Conservation (phyloP, 768 basidiomycete genomes). For the Pisolithus sp. region DNA sequence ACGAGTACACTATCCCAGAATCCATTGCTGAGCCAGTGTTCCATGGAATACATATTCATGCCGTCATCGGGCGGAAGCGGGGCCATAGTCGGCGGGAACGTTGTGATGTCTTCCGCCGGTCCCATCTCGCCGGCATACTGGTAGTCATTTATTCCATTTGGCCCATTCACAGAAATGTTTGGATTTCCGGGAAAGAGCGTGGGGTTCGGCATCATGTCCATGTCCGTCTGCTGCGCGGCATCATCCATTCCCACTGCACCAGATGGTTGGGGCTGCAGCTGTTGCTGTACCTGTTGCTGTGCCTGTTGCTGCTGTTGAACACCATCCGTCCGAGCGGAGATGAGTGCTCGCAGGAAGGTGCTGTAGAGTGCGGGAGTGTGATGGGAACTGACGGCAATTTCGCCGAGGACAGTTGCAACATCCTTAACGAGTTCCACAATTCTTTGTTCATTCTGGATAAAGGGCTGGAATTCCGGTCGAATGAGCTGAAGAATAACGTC, state of each 20-base stretch:
- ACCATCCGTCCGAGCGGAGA: slow-evolving; percentile 43
- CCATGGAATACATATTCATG: slow-evolving; percentile 63
- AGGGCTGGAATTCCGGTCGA: slow-evolving; percentile 75
- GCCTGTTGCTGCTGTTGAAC: slow-evolving; percentile 17
- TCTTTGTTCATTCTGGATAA: slow-evolving; percentile 66
- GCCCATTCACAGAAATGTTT: slow-evolving; percentile 14
- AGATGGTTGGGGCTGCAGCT: background rate
- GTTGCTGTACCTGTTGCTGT: slow-evolving; percentile 8
- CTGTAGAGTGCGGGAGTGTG: slow-evolving; percentile 93
- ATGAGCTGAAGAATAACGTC: slow-evolving; percentile 50
- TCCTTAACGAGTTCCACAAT: slow-evolving; percentile 69
- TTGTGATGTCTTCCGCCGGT: slow-evolving; percentile 72
- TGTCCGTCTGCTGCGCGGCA: slow-evolving; percentile 18
- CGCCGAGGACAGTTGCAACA: slow-evolving; percentile 74
- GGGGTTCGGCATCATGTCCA: slow-evolving; percentile 17
- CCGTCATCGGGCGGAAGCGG: slow-evolving; percentile 39
- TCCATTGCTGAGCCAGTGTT: slow-evolving; percentile 67
- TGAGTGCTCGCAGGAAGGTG: slow-evolving; percentile 72
- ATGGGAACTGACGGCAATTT: slow-evolving; percentile 64
- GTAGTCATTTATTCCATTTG: slow-evolving; percentile 43
- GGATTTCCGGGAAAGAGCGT: slow-evolving; percentile 13
- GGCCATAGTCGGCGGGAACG: slow-evolving; percentile 86
- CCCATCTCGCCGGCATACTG: slow-evolving; percentile 82
- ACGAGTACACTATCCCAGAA: slow-evolving; percentile 90
- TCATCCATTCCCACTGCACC: slow-evolving; percentile 15